These are phyloP conservation scores for Naganishia onofrii DNA, from an alignment of 768 basidiomycete species.

Conservation along the genomic window DNA sequence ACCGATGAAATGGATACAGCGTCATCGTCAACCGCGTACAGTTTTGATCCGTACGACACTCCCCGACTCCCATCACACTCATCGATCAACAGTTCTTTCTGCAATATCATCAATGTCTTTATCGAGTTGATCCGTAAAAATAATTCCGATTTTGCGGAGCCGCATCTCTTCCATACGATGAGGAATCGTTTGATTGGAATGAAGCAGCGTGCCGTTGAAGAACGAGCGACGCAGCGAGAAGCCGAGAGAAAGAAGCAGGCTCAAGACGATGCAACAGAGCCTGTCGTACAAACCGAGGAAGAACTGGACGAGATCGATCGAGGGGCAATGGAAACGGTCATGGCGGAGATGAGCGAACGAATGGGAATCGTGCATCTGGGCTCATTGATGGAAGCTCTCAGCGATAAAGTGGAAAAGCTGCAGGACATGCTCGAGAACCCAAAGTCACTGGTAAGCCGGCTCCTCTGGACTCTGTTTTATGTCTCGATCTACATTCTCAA, in stretches of 20 bases:
- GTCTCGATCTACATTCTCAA: neutral
- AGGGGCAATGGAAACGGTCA: constrained; percentile 44
- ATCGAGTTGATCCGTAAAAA: constrained; percentile 95
- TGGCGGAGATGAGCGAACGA: constrained; percentile 40
- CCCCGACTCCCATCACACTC: constrained; percentile 45
- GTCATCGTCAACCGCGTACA: constrained; percentile 15
- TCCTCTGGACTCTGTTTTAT: neutral
- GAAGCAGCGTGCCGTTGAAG: constrained; percentile 60
- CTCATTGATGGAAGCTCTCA: constrained; percentile 70
- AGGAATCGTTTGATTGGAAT: constrained; percentile 84
- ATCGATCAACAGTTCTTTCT: constrained; percentile 66
- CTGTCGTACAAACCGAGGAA: constrained; percentile 59
- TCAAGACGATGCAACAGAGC: constrained; percentile 72
- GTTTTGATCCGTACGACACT: constrained; percentile 42
- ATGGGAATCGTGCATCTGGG: constrained; percentile 77
- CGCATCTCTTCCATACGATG: constrained; percentile 89
- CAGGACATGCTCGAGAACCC: constrained; percentile 70
- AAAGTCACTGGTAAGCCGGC: constrained; percentile 66
- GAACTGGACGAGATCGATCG: constrained; percentile 41
- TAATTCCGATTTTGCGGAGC: constrained; percentile 98
- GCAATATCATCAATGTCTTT: constrained; percentile 80
- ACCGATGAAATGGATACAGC: neutral
- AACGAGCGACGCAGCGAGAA: constrained; percentile 58
- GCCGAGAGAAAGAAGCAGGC: constrained; percentile 56
- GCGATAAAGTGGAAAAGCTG: constrained; percentile 65